Evolutionary conservation across 345 rosid species (phyloP), one percentile per base, ranked within the genome.

Genomic region (Eucalyptus microcorys): DNA sequence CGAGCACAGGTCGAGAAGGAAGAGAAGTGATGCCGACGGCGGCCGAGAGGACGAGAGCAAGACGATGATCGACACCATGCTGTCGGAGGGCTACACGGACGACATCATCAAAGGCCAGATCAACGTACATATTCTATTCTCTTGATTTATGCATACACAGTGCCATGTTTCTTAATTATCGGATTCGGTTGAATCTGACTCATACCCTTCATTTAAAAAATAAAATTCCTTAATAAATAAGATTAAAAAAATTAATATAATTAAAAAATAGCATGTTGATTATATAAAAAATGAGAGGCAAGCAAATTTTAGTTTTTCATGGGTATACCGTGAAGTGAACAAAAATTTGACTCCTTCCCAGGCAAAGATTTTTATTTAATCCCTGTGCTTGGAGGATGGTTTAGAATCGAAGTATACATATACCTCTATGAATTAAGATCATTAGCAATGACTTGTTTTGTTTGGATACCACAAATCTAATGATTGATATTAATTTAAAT

Each of bases 61-160:
- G 89, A 94, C 92, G 7, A 90, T 96, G 94, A 91, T 95, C 88
- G 93, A 93, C 71, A 91, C 91, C 83, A 86, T 95, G 91, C 71
- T 95, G 49, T 86, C 90, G 87, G 91, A 92, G 89, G 83, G 91
- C 4, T 94, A 93, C 88, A 89, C 66, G 15, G 97, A 96, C 71
- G 91, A 89, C 30, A 91, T 89, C 87, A 94, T 95, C 92, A 92
- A 88, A 87, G 93, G 94, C 87, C 57, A 92, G 47, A 68, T 93
- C 88, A 47, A 84, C 42, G 95, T 93, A 92, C 40, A 22, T 59
- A 17, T 15, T 87, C 17, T 55, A 4, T 53, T 57, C 49, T 19
- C 88, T 22, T 40, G n/a, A 24, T 27, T 57, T 26, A 57, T 61
- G 42, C 24, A 37, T 79, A 14, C 13, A 34, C 14, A 34, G 13